These are phyloP conservation scores for Lactifluus hygrophoroides DNA, from an alignment of 768 basidiomycete species.

Conservation along the genomic window DNA sequence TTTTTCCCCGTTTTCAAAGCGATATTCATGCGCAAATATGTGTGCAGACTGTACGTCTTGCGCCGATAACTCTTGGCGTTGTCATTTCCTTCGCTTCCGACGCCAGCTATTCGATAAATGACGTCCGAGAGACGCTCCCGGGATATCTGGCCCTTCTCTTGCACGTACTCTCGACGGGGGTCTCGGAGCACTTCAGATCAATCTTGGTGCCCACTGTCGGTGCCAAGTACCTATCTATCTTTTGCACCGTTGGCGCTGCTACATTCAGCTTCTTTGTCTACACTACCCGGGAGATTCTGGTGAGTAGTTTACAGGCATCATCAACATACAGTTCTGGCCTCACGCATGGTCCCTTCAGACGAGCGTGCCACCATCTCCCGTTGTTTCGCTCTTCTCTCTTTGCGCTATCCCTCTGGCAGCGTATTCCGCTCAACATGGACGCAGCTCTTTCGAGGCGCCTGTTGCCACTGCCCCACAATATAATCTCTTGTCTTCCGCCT, in stretches of 20 bases:
- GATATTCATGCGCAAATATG: not conserved
- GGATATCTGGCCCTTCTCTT: conserved; percentile 60
- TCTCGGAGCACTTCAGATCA: conserved; percentile 53
- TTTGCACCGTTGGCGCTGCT: conserved; percentile 53
- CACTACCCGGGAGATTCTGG: conserved; percentile 47
- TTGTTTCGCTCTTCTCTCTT: conserved; percentile 49
- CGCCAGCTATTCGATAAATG: conserved; percentile 34
- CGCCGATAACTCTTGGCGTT: conserved; percentile 41
- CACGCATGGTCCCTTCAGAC: conserved; percentile 7
- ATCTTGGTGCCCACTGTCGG: conserved; percentile 51
- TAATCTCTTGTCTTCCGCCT: conserved; percentile 51
- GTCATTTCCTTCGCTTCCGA: conserved; percentile 52
- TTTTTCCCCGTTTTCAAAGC: not conserved
- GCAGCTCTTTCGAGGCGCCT: conserved; percentile 40
- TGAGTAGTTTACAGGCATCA: conserved; percentile 28
- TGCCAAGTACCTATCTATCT: conserved; percentile 45
- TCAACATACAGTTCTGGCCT: not conserved
- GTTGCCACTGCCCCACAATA: conserved; percentile 46
- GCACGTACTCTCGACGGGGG: conserved; percentile 51
- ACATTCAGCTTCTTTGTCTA: conserved; percentile 59
- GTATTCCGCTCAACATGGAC: conserved; percentile 50
- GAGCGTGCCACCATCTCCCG: conserved; percentile 35
- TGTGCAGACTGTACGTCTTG: conserved; percentile 41
- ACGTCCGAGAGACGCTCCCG: conserved; percentile 40
- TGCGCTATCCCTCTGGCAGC: conserved; percentile 54